Conservation (phyloP, 768 basidiomycete species). For the Lactarius deliciosus region DNA sequence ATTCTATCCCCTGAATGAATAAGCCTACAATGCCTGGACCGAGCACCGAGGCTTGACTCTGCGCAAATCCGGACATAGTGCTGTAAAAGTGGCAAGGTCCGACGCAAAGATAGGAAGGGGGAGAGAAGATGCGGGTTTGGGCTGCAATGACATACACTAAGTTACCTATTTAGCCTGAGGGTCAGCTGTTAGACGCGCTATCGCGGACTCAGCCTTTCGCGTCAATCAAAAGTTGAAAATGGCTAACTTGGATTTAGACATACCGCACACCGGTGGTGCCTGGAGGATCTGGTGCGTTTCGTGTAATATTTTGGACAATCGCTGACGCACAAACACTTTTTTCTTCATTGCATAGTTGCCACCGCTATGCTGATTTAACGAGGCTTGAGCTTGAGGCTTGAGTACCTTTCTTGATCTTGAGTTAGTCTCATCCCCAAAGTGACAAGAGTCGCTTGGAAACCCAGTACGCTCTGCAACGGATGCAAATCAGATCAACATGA, state of each 20-base stretch:
- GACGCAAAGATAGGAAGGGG: neutral
- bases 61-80: neutral
- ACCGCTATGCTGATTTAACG: neutral
- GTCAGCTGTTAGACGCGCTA: neutral
- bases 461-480: neutral
- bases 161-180: no score
- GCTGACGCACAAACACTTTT: neutral
- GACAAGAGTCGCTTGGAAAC: neutral
- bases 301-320: neutral
- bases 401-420: no score
- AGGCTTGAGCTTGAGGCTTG: neutral
- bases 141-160: neutral
- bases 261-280: no score
- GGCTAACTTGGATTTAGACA: no score
- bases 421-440: neutral
- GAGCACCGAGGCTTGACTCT: neutral
- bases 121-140: neutral
- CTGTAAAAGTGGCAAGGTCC: no score
- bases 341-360: no score
- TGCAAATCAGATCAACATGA: neutral
- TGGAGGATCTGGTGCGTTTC: neutral
- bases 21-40: conserved; percentile 10
- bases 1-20: conserved; percentile 8
- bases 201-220: neutral
- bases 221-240: no score